Percentiles rank a stretch among this genome's conserved stretches.
Evolutionary conservation across 1,139 yeast species (phyloP).

Genomic region (Lodderomyces jiufengensis): DNA sequence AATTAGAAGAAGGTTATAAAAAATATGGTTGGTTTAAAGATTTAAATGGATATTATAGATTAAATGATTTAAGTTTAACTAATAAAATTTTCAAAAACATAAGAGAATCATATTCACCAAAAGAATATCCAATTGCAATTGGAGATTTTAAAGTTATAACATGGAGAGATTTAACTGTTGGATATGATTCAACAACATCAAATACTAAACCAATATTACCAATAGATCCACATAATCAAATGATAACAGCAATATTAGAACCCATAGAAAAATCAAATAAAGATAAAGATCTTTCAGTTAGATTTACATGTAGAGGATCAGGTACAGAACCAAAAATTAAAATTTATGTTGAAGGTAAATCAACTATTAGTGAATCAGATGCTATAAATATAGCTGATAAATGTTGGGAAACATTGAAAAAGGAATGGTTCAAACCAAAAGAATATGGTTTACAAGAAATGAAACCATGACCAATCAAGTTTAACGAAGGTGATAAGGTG

Average conservation of each 20-base stretch:
- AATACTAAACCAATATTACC: slow-evolving; percentile 65
- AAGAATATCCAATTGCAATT: slow-evolving; percentile 37
- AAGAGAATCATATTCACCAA: slow-evolving; percentile 40
- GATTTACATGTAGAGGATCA: slow-evolving; percentile 88
- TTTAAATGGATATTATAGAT: slow-evolving; percentile 79
- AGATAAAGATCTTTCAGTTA: slow-evolving; percentile 35
- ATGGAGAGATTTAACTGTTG: slow-evolving; percentile 85
- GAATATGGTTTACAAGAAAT: slow-evolving; percentile 32
- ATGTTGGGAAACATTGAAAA: slow-evolving; percentile 64
- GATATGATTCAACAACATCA: slow-evolving; percentile 68
- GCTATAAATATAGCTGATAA: slow-evolving; percentile 53
- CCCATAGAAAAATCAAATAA: slow-evolving; percentile 15
- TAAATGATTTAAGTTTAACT: slow-evolving; percentile 53
- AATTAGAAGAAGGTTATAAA: slow-evolving; percentile 55
- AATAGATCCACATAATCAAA: slow-evolving; percentile 68
- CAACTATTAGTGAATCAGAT: slow-evolving; percentile 33
- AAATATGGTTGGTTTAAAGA: slow-evolving; percentile 80
- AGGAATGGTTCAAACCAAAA: slow-evolving; percentile 61
- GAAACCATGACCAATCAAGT: slow-evolving; percentile 11
- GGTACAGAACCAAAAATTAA: slow-evolving; percentile 97
- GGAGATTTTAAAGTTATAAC: slow-evolving; percentile 53
- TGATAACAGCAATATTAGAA: slow-evolving; percentile 65
- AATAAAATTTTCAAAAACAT: slow-evolving; percentile 47
- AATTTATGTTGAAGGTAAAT: slow-evolving; percentile 80
- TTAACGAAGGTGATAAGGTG: no score